These are phyloP conservation scores for Cordia subcordata DNA, from an alignment of 257 asterid genomes.

Conservation along the genomic window DNA sequence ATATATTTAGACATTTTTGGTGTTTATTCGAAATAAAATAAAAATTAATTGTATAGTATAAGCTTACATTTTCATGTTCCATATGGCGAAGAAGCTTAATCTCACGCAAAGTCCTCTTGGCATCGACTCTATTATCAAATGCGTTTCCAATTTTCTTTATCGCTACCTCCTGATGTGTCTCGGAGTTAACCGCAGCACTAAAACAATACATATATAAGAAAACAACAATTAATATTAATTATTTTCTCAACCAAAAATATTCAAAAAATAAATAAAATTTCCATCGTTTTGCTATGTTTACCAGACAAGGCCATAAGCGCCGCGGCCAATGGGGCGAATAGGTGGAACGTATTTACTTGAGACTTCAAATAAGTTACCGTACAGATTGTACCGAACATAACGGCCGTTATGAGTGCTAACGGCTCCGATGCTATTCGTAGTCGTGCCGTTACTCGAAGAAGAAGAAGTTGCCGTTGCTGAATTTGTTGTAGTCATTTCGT, in stretches of 20 bases:
- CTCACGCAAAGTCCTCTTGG: conserved; percentile 82
- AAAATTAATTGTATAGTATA: not conserved
- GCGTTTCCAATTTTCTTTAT: conserved; percentile 86
- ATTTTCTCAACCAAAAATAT: too few species aligned
- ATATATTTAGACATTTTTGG: too few species aligned
- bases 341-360: conserved; percentile 73
- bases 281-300: conserved; percentile 10
- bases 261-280: too few species aligned
- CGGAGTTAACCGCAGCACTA: conserved; percentile 73
- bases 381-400: conserved; percentile 65
- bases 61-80: conserved; percentile 78
- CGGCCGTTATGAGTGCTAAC: conserved; percentile 58
- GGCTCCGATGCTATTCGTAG: conserved; percentile 30
- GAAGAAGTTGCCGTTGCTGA: not conserved
- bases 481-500: not conserved
- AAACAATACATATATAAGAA: conserved; percentile 9
- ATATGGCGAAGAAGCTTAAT: conserved; percentile 72
- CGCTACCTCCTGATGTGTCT: conserved; percentile 70
- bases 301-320: conserved; percentile 94
- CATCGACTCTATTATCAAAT: conserved; percentile 69
- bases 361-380: conserved; percentile 72
- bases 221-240: not conserved
- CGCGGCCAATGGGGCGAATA: conserved; percentile 84
- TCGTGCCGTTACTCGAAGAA: not conserved
- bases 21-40: not conserved